A percentile compares a stretch with the other conserved stretches of the same genome.
These are phyloP conservation scores for Pisolithus albus DNA, from an alignment of 768 basidiomycete species.

Conservation along the genomic window DNA sequence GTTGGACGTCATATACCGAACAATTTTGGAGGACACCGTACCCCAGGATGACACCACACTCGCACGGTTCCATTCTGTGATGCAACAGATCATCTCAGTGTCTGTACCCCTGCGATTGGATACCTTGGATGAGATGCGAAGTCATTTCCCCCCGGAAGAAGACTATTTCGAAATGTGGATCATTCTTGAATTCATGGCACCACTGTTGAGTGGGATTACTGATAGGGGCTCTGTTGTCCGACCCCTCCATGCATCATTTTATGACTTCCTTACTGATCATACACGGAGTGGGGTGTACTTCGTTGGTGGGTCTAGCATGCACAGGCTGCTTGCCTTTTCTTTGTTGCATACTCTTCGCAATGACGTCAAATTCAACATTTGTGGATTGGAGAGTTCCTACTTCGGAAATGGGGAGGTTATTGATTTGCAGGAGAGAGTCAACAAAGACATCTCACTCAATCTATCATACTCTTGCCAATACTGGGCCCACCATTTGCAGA, in stretches of 20 bases:
- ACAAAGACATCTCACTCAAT: no score
- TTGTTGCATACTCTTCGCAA: no score
- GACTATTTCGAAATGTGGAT: background rate
- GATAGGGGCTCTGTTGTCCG: constrained; percentile 4
- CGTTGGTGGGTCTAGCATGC: no score
- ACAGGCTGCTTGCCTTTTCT: no score
- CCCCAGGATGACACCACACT: background rate
- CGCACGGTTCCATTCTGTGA: background rate
- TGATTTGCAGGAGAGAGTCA: no score
- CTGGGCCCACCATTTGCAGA: no score
- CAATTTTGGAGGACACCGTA: background rate
- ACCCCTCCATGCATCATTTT: constrained; percentile 23
- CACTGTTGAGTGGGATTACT: constrained; percentile 4
- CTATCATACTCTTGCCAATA: no score
- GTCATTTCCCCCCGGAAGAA: background rate
- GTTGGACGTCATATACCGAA: background rate
- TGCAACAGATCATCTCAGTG: background rate
- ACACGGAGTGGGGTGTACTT: constrained; percentile 1
- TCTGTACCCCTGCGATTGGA: background rate
- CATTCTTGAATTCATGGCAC: constrained; percentile 1
- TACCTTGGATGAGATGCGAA: background rate
- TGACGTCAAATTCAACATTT: no score
- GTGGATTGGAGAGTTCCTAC: no score
- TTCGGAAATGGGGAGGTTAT: no score
- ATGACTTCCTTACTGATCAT: constrained; percentile 17